phyloP scores from a whole-genome alignment of 345 rosid species.

The Syzygium aromaticum region DNA sequence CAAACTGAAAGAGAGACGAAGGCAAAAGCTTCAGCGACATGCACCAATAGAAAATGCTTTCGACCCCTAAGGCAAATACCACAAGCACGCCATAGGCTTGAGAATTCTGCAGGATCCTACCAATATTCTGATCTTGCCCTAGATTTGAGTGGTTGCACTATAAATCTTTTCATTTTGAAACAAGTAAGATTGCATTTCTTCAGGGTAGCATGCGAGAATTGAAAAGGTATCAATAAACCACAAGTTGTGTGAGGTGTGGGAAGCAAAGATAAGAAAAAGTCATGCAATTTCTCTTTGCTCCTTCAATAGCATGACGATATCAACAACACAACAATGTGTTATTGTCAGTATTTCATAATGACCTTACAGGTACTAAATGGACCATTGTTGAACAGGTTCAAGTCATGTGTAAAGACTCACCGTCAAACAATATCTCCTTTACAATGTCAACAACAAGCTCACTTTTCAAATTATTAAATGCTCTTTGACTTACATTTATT shows the following conservation, averaged over 20 bases:
- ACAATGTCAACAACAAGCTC: neutral
- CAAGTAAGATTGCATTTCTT: neutral
- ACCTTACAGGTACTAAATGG: neutral
- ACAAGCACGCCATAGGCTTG: neutral
- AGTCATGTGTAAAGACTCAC: neutral
- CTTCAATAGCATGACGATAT: neutral
- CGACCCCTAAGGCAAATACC: too few relatives aligned
- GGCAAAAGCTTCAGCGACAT: conserved; percentile 2
- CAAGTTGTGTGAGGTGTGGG: neutral
- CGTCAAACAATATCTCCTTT: neutral
- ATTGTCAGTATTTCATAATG: neutral
- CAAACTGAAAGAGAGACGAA: conserved; percentile 42
- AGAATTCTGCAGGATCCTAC: neutral
- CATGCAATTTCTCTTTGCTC: neutral
- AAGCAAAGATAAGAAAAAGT: neutral
- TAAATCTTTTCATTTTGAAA: neutral
- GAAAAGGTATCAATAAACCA: neutral
- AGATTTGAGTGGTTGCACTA: neutral
- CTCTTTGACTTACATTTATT: neutral
- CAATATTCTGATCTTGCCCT: neutral
- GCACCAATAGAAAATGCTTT: neutral
- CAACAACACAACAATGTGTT: neutral
- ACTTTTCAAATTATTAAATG: neutral
- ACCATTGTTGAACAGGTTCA: neutral
- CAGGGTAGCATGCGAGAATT: neutral